Evolutionary conservation across 2,329 filamentous ascomycete species (phyloP).

Genomic region (Colletotrichum lindemuthianum): DNA sequence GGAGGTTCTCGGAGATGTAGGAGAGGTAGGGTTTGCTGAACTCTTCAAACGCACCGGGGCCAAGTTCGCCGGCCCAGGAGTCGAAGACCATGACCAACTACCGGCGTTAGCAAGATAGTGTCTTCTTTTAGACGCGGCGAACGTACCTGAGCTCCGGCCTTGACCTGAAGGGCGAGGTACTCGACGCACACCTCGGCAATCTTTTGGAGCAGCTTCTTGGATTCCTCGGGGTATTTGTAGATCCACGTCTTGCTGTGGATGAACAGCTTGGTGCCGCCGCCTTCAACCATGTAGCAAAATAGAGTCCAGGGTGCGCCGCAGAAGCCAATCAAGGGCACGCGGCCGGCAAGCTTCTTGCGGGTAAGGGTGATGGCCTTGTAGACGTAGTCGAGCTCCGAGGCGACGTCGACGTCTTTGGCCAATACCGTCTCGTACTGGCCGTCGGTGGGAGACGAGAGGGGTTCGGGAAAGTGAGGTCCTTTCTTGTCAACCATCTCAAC

Average conservation of each 20-base stretch:
- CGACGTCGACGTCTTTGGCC: conserved; percentile 82
- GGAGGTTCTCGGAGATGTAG: conserved; percentile 85
- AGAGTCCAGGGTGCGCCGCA: conserved; percentile 97
- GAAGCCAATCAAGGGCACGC: conserved; percentile 95
- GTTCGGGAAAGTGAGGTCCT: conserved; percentile 91
- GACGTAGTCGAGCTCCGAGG: conserved; percentile 88
- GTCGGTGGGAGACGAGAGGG: conserved; percentile 81
- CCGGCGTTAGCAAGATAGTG: conserved; percentile 1
- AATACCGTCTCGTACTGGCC: conserved; percentile 84
- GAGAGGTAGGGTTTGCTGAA: conserved; percentile 89
- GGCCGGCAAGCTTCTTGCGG: conserved; percentile 83
- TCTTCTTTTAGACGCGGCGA: conserved; percentile 5
- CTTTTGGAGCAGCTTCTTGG: conserved; percentile 85
- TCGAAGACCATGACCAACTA: conserved; percentile 96
- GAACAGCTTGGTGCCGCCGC: conserved; percentile 95
- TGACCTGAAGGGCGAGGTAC: conserved; percentile 90
- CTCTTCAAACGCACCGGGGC: conserved; percentile 81
- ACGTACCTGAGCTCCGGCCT: conserved; percentile 86
- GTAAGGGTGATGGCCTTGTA: conserved; percentile 96
- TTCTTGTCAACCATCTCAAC: conserved; percentile 99
- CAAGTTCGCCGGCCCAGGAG: conserved; percentile 96
- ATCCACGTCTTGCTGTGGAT: conserved; percentile 96
- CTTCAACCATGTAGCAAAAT: conserved; percentile 99
- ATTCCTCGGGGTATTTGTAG: conserved; percentile 85
- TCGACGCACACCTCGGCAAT: conserved; percentile 96